These are phyloP conservation scores for Ananas comosus DNA, from an alignment of 176 grass and related monocot species.

Conservation along the genomic window DNA sequence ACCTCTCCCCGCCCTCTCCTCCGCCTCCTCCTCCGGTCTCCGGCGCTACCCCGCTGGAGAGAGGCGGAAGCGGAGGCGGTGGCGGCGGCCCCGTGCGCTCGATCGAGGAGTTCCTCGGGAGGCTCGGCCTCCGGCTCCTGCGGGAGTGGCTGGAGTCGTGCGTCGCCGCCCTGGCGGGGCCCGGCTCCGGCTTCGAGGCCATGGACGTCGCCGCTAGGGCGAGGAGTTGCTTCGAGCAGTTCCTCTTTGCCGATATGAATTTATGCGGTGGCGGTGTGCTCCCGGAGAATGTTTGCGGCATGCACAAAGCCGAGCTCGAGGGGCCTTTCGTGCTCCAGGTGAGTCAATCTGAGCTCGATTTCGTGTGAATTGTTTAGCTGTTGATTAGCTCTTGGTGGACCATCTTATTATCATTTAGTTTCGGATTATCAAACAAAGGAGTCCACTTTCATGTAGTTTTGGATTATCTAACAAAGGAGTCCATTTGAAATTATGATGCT, in stretches of 20 bases:
- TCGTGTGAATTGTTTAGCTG: not conserved
- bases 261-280: slow-evolving; percentile 49
- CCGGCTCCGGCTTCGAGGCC: slow-evolving; percentile 17
- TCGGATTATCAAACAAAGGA: not conserved
- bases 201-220: slow-evolving; percentile 34
- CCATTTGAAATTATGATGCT: no score
- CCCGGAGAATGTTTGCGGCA: slow-evolving; percentile 41
- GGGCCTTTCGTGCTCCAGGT: slow-evolving; percentile 89
- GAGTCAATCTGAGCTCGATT: not conserved
- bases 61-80: slow-evolving; percentile 2
- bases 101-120: slow-evolving; percentile 46
- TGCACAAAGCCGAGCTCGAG: slow-evolving; percentile 54
- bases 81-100: slow-evolving; percentile 15
- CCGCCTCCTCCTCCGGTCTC: not conserved
- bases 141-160: slow-evolving; percentile 66
- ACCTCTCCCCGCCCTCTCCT: slow-evolving; percentile 31
- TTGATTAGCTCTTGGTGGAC: not conserved
- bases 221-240: slow-evolving; percentile 64
- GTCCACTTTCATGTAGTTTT: not conserved
- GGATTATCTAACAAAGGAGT: not conserved
- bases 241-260: slow-evolving; percentile 87
- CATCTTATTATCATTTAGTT: not conserved
- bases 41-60: not conserved
- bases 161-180: slow-evolving; percentile 23
- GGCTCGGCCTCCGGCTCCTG: slow-evolving; percentile 43